phyloP scores from a whole-genome alignment of 2,329 filamentous ascomycete genomes.

The Dothideomycetes sp. region DNA sequence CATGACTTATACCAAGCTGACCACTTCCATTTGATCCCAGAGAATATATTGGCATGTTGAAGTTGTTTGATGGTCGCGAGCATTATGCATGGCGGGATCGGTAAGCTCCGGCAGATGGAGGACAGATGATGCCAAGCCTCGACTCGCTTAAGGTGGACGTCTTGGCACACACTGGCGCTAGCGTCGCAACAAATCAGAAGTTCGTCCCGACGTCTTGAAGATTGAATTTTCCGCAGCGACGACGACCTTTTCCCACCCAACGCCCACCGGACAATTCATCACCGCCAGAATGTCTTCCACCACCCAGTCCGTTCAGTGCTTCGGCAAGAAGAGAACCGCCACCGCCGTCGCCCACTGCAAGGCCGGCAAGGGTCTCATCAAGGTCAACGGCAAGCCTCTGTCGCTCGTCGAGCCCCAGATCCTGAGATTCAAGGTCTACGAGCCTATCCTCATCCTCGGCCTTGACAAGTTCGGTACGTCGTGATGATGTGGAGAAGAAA shows the following conservation, averaged over 20 bases:
- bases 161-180: constrained; percentile 4
- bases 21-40: constrained; percentile 43
- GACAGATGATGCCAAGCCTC: constrained; percentile 13
- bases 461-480: constrained; percentile 78
- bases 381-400: constrained; percentile 97
- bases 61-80: not conserved
- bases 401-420: constrained; percentile 90
- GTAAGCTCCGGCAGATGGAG: not conserved
- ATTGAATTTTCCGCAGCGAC: constrained; percentile 1
- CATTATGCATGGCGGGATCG: not conserved
- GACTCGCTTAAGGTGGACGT: not conserved
- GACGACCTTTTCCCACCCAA: not conserved
- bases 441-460: constrained; percentile 92
- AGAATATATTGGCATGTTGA: constrained; percentile 23
- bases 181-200: constrained; percentile 5
- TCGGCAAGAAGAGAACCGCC: constrained; percentile 72
- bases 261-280: constrained; percentile 13
- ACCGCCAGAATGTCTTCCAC: constrained; percentile 53
- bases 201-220: not conserved
- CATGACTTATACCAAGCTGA: constrained; percentile 38
- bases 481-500: constrained; percentile 1
- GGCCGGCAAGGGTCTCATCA: constrained; percentile 84
- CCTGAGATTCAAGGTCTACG: constrained; percentile 99
- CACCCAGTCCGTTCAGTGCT: constrained; percentile 63
- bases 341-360: constrained; percentile 86